A percentile compares a stretch with the other conserved stretches of the same genome.
Conservation (phyloP, 2,329 filamentous ascomycete genomes). For the Lachnellula occidentalis region DNA sequence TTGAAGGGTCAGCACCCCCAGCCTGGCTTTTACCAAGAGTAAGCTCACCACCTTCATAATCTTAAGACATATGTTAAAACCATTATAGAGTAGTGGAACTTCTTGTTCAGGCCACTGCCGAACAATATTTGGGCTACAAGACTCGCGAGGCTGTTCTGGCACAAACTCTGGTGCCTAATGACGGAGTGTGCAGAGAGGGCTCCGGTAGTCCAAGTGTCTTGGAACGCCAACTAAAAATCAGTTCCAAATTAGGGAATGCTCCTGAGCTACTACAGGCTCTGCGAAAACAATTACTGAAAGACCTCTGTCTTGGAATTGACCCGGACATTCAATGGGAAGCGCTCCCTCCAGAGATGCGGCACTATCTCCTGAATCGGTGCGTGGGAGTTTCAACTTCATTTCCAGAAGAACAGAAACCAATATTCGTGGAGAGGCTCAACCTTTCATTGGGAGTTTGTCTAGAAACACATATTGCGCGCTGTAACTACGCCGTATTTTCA, state of each 20-base stretch:
- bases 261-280: slow-evolving; percentile 1
- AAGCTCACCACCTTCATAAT: neutral
- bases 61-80: neutral
- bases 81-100: slow-evolving; percentile 7
- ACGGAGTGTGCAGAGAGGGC: slow-evolving; percentile 27
- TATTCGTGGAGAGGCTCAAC: neutral
- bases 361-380: slow-evolving; percentile 39
- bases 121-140: slow-evolving; percentile 17
- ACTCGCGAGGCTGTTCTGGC: slow-evolving; percentile 22
- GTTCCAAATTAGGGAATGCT: neutral
- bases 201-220: neutral
- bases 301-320: slow-evolving; percentile 44
- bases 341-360: slow-evolving; percentile 39
- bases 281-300: slow-evolving; percentile 36
- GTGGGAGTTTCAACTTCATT: slow-evolving; percentile 29
- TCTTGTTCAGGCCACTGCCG: slow-evolving; percentile 13
- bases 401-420: neutral
- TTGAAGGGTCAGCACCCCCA: slow-evolving; percentile 2
- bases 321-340: slow-evolving; percentile 45
- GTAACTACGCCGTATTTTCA: neutral
- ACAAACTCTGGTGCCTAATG: slow-evolving; percentile 33
- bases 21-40: slow-evolving; percentile 14
- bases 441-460: neutral
- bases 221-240: slow-evolving; percentile 5
- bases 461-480: neutral